A percentile compares a stretch with the other conserved stretches of the same genome.
Conservation (phyloP, 495 filamentous ascomycete species). For the Pseudomonodictys pantanalensis region DNA sequence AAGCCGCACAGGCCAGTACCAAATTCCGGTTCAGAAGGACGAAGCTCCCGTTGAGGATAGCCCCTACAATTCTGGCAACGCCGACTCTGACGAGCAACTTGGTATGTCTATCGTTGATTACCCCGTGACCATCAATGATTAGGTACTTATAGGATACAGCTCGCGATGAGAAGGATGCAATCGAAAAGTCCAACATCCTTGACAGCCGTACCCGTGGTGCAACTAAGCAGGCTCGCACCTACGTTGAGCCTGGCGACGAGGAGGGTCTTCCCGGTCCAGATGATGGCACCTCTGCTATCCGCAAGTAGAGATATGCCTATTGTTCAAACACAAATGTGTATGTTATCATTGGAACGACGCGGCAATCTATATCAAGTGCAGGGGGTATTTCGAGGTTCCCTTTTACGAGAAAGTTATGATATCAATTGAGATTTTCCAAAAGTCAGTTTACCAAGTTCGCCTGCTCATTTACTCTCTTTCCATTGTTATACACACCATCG, state of each 20-base stretch:
- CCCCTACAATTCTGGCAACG: slow-evolving; percentile 44
- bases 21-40: slow-evolving; percentile 55
- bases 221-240: slow-evolving; percentile 46
- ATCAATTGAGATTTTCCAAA: too few species aligned
- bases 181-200: slow-evolving; percentile 53
- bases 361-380: too few species aligned
- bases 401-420: too few species aligned
- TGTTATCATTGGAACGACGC: background rate
- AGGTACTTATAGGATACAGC: slow-evolving; percentile 35
- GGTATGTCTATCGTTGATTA: slow-evolving; percentile 41
- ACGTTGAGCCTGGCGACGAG: slow-evolving; percentile 54
- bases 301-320: background rate
- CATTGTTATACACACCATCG: too few species aligned
- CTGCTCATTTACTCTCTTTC: too few species aligned
- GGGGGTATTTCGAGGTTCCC: background rate
- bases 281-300: slow-evolving; percentile 32
- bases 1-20: slow-evolving; percentile 45
- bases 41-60: slow-evolving; percentile 49
- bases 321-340: background rate
- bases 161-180: slow-evolving; percentile 53
- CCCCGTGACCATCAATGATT: background rate
- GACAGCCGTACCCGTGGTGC: slow-evolving; percentile 47
- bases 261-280: slow-evolving; percentile 40
- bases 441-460: too few species aligned
- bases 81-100: slow-evolving; percentile 52